Percentiles rank a stretch among this genome's conserved stretches.
These are phyloP conservation scores for Taiozyma onychis DNA, from an alignment of 1,139 yeast genomes.

Conservation along the genomic window DNA sequence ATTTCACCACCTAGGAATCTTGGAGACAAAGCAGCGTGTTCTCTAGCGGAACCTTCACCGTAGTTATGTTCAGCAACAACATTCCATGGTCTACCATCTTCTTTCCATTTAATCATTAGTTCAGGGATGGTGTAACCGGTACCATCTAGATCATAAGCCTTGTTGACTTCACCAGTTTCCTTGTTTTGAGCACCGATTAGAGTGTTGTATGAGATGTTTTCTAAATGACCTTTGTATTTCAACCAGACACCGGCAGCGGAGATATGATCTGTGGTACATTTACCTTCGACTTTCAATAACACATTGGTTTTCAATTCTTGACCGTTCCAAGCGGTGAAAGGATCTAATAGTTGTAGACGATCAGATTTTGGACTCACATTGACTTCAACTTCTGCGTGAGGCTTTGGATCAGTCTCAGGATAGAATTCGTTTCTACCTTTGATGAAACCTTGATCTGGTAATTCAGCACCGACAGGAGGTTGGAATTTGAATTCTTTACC, in stretches of 20 bases:
- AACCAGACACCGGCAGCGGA: slow-evolving; percentile 99
- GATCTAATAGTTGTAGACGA: slow-evolving; percentile 80
- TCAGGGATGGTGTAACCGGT: slow-evolving; percentile 82
- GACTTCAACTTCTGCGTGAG: slow-evolving; percentile 63
- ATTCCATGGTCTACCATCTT: slow-evolving; percentile 79
- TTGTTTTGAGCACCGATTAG: slow-evolving; percentile 95
- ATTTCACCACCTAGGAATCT: slow-evolving; percentile 88
- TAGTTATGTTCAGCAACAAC: slow-evolving; percentile 97
- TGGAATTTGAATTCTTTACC: slow-evolving; percentile 71
- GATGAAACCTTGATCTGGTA: slow-evolving; percentile 76
- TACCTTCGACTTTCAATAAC: slow-evolving; percentile 88
- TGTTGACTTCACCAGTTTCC: slow-evolving; percentile 94
- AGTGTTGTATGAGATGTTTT: slow-evolving; percentile 91
- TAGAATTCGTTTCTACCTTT: slow-evolving; percentile 79
- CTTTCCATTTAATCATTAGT: slow-evolving; percentile 92
- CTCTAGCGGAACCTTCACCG: slow-evolving; percentile 99
- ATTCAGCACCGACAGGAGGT: slow-evolving; percentile 76
- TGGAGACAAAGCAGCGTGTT: slow-evolving; percentile 96
- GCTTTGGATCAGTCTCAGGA: slow-evolving; percentile 76
- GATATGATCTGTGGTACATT: slow-evolving; percentile 97
- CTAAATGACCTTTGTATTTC: slow-evolving; percentile 95
- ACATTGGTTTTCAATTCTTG: slow-evolving; percentile 74
- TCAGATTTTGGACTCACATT: slow-evolving; percentile 74
- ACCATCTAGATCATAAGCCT: slow-evolving; percentile 85
- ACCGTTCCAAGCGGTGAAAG: slow-evolving; percentile 83